Conservation (phyloP, 371 early-diverging fungal species). For the Funneliformis caledonium region DNA sequence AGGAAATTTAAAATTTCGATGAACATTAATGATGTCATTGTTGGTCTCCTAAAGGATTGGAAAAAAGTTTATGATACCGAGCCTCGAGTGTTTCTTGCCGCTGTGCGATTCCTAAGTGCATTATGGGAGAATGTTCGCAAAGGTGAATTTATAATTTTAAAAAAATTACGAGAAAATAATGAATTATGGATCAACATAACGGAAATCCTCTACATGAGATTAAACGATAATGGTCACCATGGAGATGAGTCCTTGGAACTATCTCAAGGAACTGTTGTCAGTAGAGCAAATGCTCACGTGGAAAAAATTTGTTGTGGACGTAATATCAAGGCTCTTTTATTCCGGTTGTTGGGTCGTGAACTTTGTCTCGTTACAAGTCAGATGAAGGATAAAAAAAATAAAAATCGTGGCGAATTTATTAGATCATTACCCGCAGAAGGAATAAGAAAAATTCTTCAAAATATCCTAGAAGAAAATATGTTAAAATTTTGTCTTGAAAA, state of each 20-base stretch:
- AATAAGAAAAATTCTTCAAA: conserved; percentile 10
- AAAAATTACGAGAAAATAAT: conserved; percentile 19
- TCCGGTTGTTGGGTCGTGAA: conserved; percentile 24
- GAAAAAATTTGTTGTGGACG: conserved; percentile 1
- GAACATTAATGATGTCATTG: conserved; percentile 3
- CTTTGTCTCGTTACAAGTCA: neutral
- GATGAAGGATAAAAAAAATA: neutral
- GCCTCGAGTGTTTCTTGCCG: conserved; percentile 5
- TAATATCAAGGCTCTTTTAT: conserved; percentile 20
- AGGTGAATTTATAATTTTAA: neutral
- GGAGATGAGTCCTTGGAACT: neutral
- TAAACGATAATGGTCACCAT: neutral
- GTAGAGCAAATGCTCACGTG: neutral
- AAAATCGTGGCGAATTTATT: conserved; percentile 4
- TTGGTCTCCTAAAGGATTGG: conserved; percentile 28
- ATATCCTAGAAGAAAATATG: neutral
- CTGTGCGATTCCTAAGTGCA: conserved; percentile 13
- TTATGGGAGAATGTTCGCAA: conserved; percentile 27
- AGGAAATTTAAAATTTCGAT: neutral
- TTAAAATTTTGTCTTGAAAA: conserved; percentile 21
- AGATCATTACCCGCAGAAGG: neutral
- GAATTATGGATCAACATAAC: conserved; percentile 29
- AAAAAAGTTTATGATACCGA: conserved; percentile 3
- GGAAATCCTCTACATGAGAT: conserved; percentile 1
- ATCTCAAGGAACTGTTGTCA: conserved; percentile 16